A percentile compares a stretch with the other conserved stretches of the same genome.
phyloP scores from a whole-genome alignment of 345 rosid species.

The Pugionium dolabratum region DNA sequence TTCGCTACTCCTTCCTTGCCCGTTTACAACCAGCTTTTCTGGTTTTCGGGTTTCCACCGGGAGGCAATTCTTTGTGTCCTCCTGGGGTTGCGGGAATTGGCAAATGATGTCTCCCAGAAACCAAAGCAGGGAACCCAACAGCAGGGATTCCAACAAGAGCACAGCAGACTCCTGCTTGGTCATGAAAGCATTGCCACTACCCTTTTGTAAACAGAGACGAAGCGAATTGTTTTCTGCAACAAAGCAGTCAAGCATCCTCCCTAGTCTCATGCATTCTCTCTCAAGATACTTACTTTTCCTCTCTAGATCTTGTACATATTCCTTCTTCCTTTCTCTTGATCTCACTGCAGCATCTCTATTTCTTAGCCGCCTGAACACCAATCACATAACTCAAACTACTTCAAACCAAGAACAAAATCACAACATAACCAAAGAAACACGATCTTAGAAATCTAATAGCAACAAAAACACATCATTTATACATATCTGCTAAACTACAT shows the following conservation, averaged over 20 bases:
- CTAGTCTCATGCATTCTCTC: slow-evolving; percentile 78
- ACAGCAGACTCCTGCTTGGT: slow-evolving; percentile 99
- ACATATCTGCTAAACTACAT: no score
- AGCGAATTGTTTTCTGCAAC: slow-evolving; percentile 81
- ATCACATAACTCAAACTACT: not conserved
- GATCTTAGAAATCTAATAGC: no score
- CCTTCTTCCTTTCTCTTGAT: slow-evolving; percentile 91
- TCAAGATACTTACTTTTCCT: slow-evolving; percentile 77
- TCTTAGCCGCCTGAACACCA: slow-evolving; percentile 64
- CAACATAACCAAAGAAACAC: not conserved
- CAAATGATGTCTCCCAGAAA: slow-evolving; percentile 75
- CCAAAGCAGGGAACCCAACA: slow-evolving; percentile 99
- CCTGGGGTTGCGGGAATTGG: slow-evolving; percentile 52
- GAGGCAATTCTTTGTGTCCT: slow-evolving; percentile 36
- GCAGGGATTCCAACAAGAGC: slow-evolving; percentile 99
- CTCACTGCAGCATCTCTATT: slow-evolving; percentile 86
- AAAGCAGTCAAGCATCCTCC: slow-evolving; percentile 69
- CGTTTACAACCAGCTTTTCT: slow-evolving; percentile 54
- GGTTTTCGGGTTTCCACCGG: slow-evolving; percentile 45
- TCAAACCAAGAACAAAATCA: not conserved
- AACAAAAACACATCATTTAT: no score
- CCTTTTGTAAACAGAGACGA: slow-evolving; percentile 56
- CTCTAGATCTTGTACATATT: slow-evolving; percentile 71
- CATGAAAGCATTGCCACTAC: slow-evolving; percentile 54
- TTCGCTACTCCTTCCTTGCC: slow-evolving; percentile 48